phyloP scores from a whole-genome alignment of 441 rosid genomes.

The Pelargonium cotyledonis region DNA sequence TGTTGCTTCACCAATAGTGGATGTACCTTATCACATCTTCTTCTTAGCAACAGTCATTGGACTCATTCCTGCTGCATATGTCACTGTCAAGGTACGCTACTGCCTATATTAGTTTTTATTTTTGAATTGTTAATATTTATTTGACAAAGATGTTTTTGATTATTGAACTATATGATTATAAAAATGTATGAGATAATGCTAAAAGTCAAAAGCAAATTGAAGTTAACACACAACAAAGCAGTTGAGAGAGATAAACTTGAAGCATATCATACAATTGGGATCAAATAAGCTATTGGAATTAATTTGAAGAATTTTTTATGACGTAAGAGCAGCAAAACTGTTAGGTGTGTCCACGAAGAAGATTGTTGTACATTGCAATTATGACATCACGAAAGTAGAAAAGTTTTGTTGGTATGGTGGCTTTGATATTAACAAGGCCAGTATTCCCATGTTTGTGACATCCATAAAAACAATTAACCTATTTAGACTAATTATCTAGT shows the following conservation, averaged over 20 bases:
- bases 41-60: conserved; percentile 85
- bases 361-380: background rate
- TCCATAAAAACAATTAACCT: conserved; percentile 18
- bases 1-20: conserved; percentile 93
- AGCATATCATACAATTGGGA: background rate
- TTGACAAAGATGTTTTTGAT: too few relatives aligned
- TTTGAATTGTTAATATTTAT: too few relatives aligned
- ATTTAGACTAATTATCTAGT: conserved; percentile 30
- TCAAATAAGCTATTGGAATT: background rate
- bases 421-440: background rate
- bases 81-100: conserved; percentile 74
- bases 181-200: background rate
- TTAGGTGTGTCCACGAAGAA: too few relatives aligned
- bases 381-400: background rate
- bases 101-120: too few relatives aligned
- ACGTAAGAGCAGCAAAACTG: too few relatives aligned
- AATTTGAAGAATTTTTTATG: too few relatives aligned
- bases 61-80: conserved; percentile 82
- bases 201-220: background rate
- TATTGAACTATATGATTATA: too few relatives aligned
- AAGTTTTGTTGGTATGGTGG: background rate
- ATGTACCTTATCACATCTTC: conserved; percentile 92
- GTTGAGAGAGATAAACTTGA: background rate
- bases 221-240: background rate
- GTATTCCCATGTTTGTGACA: background rate